Evolutionary conservation across 2,329 filamentous ascomycete genomes (phyloP).

Genomic region (Pezicula radicicola): DNA sequence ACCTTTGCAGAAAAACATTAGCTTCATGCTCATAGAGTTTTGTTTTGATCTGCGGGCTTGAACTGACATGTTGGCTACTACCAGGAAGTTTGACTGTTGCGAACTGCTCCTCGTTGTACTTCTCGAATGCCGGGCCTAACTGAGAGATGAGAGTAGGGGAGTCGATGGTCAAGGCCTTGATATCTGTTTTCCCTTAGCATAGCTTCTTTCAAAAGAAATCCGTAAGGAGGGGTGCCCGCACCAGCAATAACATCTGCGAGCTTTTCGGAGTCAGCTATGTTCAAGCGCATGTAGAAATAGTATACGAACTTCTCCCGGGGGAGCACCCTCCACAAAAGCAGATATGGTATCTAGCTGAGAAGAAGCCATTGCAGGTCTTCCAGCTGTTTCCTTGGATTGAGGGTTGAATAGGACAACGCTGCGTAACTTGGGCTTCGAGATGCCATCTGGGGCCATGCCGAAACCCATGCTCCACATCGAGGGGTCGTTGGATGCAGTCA

Average conservation of each 20-base stretch:
- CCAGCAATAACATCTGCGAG: conserved; percentile 85
- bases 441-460: too few species aligned
- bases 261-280: conserved; percentile 42
- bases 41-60: neutral
- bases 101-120: conserved; percentile 96
- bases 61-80: conserved; percentile 68
- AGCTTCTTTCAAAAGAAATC: conserved; percentile 7
- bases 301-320: conserved; percentile 83
- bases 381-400: neutral
- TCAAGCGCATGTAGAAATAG: neutral
- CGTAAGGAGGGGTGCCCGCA: conserved; percentile 37
- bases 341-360: conserved; percentile 60
- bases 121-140: conserved; percentile 80
- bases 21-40: neutral
- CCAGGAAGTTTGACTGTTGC: conserved; percentile 85
- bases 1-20: conserved; percentile 41
- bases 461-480: too few species aligned
- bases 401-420: too few species aligned
- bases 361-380: conserved; percentile 21
- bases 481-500: neutral
- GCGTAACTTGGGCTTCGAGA: too few species aligned
- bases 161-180: conserved; percentile 78
- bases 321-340: conserved; percentile 89
- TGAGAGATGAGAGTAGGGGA: conserved; percentile 65
- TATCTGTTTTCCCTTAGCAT: conserved; percentile 54